These are phyloP conservation scores for Kwoniella sp. DNA, from an alignment of 768 basidiomycete genomes.

Conservation along the genomic window DNA sequence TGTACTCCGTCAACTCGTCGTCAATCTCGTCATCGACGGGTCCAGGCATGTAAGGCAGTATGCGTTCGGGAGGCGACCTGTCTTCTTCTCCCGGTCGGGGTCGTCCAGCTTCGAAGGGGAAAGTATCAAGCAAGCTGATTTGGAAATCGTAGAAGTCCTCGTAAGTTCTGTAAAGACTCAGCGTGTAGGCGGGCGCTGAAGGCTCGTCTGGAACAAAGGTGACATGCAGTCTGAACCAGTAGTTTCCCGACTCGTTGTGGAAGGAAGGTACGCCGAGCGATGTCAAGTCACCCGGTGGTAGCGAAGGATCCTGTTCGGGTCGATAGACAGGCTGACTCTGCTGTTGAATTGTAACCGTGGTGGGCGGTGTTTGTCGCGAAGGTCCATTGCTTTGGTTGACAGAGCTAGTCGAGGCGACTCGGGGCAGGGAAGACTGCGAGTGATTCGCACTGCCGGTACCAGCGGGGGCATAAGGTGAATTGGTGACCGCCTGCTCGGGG, in stretches of 20 bases:
- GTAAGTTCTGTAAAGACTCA: constrained; percentile 91
- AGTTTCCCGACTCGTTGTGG: constrained; percentile 92
- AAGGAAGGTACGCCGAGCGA: constrained; percentile 92
- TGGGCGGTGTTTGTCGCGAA: constrained; percentile 1
- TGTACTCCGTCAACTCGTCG: constrained; percentile 73
- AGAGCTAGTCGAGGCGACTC: constrained; percentile 25
- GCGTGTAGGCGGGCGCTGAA: constrained; percentile 59
- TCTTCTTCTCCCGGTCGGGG: constrained; percentile 36
- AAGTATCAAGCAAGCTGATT: constrained; percentile 78
- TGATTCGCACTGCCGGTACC: constrained; percentile 5
- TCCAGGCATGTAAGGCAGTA: constrained; percentile 97
- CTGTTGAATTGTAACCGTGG: background rate
- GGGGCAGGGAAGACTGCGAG: constrained; percentile 22
- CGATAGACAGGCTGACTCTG: constrained; percentile 31
- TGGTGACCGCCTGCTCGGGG: constrained; percentile 54
- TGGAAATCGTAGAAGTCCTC: constrained; percentile 99
- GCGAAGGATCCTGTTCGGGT: constrained; percentile 42
- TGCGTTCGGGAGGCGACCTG: constrained; percentile 61
- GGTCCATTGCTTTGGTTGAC: constrained; percentile 19
- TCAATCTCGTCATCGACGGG: constrained; percentile 77
- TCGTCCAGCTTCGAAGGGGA: constrained; percentile 89
- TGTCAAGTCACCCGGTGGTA: constrained; percentile 70
- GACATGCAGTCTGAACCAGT: constrained; percentile 95
- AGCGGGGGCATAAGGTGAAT: constrained; percentile 43
- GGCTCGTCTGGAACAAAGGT: constrained; percentile 79